A percentile compares a stretch with the other conserved stretches of the same genome.
These are phyloP conservation scores for Schwanniomyces sp. DNA, from an alignment of 805 yeast genomes.

Conservation along the genomic window DNA sequence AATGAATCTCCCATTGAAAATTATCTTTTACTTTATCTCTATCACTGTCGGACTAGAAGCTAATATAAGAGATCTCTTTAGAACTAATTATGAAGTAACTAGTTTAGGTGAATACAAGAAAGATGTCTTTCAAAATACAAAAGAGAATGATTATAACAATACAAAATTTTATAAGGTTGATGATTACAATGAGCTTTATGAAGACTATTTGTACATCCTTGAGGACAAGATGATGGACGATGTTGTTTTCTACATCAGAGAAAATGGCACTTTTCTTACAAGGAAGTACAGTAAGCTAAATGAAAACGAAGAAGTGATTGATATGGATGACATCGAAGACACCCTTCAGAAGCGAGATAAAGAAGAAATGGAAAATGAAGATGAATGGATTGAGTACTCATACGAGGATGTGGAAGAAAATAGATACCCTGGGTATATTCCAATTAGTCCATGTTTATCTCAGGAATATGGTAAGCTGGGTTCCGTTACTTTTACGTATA, in stretches of 20 bases:
- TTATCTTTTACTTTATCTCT: no score
- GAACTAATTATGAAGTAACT: background rate
- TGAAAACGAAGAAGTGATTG: background rate
- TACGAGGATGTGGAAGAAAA: slow-evolving; percentile 5
- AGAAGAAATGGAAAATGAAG: background rate
- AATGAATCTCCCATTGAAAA: no score
- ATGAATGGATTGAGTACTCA: slow-evolving; percentile 11
- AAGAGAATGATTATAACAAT: background rate
- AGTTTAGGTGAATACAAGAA: background rate
- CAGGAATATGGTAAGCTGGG: slow-evolving; percentile 13
- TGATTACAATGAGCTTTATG: slow-evolving; percentile 1
- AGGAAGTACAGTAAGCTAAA: background rate
- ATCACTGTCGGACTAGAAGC: no score
- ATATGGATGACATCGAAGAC: slow-evolving; percentile 3
- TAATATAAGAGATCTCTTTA: no score
- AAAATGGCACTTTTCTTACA: slow-evolving; percentile 1
- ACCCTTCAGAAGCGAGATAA: background rate
- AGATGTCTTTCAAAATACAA: background rate
- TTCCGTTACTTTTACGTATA: slow-evolving; percentile 8
- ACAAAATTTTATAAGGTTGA: background rate
- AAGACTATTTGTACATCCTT: slow-evolving; percentile 1
- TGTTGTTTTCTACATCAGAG: slow-evolving; percentile 2
- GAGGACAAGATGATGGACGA: background rate
- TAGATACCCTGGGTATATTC: slow-evolving; percentile 13
- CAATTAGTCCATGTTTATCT: slow-evolving; percentile 17